Percentiles rank a stretch among this genome's conserved stretches.
Evolutionary conservation across 1,284 basidiomycete genomes (phyloP).

Genomic region (Omphalotus olearius): DNA sequence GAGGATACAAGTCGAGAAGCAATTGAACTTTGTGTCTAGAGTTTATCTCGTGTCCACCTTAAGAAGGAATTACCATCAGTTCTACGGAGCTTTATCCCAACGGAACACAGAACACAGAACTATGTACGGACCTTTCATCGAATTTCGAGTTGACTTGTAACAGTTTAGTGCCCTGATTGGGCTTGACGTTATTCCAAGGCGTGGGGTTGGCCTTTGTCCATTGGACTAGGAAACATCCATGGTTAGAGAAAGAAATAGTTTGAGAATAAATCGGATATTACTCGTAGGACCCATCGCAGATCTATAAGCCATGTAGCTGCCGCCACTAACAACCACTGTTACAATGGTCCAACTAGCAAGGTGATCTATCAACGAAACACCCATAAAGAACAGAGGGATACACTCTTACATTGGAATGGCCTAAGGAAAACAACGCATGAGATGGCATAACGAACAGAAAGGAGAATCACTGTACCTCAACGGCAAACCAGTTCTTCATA

Average conservation of each 20-base stretch:
- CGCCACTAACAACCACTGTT: constrained; percentile 59
- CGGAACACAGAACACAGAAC: not conserved
- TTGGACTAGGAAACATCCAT: constrained; percentile 44
- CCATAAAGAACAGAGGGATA: not conserved
- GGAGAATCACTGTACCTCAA: constrained; percentile 52
- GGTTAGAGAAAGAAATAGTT: constrained; percentile 3
- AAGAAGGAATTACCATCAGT: constrained; percentile 14
- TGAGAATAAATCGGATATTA: constrained; percentile 29
- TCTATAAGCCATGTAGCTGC: constrained; percentile 67
- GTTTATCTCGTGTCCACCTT: constrained; percentile 70
- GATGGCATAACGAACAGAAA: not conserved
- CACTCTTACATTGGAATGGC: constrained; percentile 71
- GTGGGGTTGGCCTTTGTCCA: constrained; percentile 80
- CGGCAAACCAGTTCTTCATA: constrained; percentile 77
- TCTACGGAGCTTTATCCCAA: not conserved
- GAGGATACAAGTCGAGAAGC: not conserved
- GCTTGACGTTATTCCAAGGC: constrained; percentile 75
- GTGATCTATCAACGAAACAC: constrained; percentile 12
- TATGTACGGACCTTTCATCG: constrained; percentile 55
- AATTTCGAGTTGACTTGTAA: constrained; percentile 68
- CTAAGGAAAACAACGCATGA: constrained; percentile 30
- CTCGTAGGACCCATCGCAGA: constrained; percentile 67
- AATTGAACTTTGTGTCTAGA: constrained; percentile 35
- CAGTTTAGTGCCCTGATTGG: constrained; percentile 68
- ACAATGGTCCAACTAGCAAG: constrained; percentile 63